Evolutionary conservation across 331 rosid genomes (phyloP), one percentile per base, ranked within the genome.

Genomic region (Stylosanthes scabra): DNA sequence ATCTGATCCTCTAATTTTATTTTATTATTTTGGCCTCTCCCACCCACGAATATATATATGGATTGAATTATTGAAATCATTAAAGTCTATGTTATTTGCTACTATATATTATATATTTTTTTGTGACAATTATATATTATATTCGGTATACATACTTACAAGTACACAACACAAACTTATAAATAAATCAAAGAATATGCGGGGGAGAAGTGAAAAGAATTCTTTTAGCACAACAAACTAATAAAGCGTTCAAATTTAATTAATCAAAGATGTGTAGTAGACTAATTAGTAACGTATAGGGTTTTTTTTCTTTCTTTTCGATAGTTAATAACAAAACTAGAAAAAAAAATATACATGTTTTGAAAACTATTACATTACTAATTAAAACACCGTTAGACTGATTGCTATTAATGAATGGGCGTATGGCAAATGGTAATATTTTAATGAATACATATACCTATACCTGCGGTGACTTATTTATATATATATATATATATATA

Each of bases 11-110:
- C 71, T 9, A 11, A 12, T 70, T 61, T 63, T 29, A 56, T 66
- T 66, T 77, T 59, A 52, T 62, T 70, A 15, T 55, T 3, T 14
- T 37, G 6, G 31, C 69, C 72, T 63, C 58, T 62, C 37, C n/a
- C 62, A 71, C 77, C 62, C 28, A 70, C 67, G 7, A 69, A n/a
- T n/a, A n/a, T n/a, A 50, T 76, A 40, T 76, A 46, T 68, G 70
- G 46, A n/a, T n/a, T n/a, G n/a, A n/a, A n/a, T n/a, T n/a, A 59
- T 66, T 37, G 41, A 39, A 71, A 71, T 71, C 9, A 71, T 46
- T 65, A 54, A 54, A 16, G 40, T 9, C n/a, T 50, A 29, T 49
- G 51, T 77, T 69, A 42, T 29, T 45, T 52, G 14, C 16, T 14
- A 55, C 10, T 69, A 5, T 41, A 20, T 20, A 20, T 20, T 20